A percentile compares a stretch with the other conserved stretches of the same genome.
These are phyloP conservation scores for Zygoascus tannicola DNA, from an alignment of 805 yeast species.

Conservation along the genomic window DNA sequence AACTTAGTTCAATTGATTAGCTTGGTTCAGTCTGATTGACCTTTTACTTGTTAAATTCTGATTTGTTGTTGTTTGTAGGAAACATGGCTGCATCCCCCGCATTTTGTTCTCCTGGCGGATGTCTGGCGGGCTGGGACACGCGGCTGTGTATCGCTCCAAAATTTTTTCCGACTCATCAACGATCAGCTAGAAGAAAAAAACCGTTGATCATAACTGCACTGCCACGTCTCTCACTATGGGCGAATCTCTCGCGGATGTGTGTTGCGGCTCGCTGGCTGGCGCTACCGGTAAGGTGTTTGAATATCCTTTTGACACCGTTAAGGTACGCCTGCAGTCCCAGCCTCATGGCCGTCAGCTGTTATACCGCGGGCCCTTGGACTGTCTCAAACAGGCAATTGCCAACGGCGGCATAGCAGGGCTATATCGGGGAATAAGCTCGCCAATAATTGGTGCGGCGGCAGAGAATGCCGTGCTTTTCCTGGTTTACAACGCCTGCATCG, in stretches of 20 bases:
- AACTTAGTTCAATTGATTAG: too few species aligned
- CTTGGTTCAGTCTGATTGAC: too few species aligned
- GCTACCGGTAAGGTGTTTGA: constrained; percentile 77
- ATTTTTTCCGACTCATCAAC: too few species aligned
- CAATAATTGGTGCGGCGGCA: constrained; percentile 80
- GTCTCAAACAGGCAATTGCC: constrained; percentile 50
- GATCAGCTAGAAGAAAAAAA: too few species aligned
- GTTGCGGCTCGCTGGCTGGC: constrained; percentile 49
- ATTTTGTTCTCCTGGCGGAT: too few species aligned
- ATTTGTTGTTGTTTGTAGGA: too few species aligned
- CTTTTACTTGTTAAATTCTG: too few species aligned
- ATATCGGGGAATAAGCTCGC: constrained; percentile 70
- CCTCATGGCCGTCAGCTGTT: constrained; percentile 41
- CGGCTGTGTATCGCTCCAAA: too few species aligned
- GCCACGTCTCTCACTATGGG: too few species aligned
- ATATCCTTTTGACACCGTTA: constrained; percentile 87
- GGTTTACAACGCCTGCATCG: constrained; percentile 16
- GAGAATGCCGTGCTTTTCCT: constrained; percentile 78
- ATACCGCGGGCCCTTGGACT: constrained; percentile 53
- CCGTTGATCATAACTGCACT: background rate
- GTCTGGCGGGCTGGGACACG: too few species aligned
- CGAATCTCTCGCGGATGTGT: constrained; percentile 11
- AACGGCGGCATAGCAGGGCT: constrained; percentile 61
- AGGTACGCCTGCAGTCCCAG: constrained; percentile 78
- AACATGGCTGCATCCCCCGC: too few species aligned